phyloP scores from a whole-genome alignment of 192 early-diverging fungal genomes.

The Coemansia sp. region DNA sequence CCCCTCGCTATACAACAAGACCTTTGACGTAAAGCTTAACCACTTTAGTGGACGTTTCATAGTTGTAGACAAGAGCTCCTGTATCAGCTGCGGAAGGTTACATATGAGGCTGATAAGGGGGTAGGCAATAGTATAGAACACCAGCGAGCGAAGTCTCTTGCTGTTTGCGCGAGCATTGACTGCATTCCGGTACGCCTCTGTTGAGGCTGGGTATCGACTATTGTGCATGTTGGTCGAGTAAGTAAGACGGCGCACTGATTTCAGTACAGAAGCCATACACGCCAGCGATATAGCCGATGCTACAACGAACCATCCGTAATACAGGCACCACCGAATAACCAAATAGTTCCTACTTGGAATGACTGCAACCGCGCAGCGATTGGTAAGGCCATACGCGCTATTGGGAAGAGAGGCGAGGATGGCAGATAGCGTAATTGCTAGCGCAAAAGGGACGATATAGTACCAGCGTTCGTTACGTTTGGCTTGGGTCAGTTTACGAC shows the following conservation, averaged over 20 bases:
- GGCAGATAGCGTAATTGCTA: constrained; percentile 38
- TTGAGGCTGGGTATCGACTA: constrained; percentile 15
- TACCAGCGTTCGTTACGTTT: constrained; percentile 55
- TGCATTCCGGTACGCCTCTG: constrained; percentile 47
- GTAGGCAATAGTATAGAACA: constrained; percentile 52
- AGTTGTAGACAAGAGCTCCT: constrained; percentile 42
- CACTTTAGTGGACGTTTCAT: constrained; percentile 18
- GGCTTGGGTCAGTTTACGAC: constrained; percentile 38
- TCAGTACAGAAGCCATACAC: constrained; percentile 49
- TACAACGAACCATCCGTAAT: constrained; percentile 55
- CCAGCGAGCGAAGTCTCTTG: constrained; percentile 48
- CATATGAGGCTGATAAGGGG: constrained; percentile 48
- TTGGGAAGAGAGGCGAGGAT: constrained; percentile 37
- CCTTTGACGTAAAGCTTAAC: constrained; percentile 18
- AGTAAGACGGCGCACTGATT: constrained; percentile 33
- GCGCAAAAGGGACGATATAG: constrained; percentile 41
- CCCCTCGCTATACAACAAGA: constrained; percentile 42
- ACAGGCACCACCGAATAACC: constrained; percentile 46
- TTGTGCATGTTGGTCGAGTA: constrained; percentile 29
- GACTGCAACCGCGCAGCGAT: constrained; percentile 25
- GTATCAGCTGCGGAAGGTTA: constrained; percentile 46
- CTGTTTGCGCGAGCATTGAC: constrained; percentile 55
- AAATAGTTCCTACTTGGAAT: constrained; percentile 33
- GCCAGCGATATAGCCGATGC: constrained; percentile 40
- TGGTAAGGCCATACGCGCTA: constrained; percentile 29